These are phyloP conservation scores for Schoenoplectus triqueter DNA, from an alignment of 202 grass and related monocot genomes.

Conservation along the genomic window DNA sequence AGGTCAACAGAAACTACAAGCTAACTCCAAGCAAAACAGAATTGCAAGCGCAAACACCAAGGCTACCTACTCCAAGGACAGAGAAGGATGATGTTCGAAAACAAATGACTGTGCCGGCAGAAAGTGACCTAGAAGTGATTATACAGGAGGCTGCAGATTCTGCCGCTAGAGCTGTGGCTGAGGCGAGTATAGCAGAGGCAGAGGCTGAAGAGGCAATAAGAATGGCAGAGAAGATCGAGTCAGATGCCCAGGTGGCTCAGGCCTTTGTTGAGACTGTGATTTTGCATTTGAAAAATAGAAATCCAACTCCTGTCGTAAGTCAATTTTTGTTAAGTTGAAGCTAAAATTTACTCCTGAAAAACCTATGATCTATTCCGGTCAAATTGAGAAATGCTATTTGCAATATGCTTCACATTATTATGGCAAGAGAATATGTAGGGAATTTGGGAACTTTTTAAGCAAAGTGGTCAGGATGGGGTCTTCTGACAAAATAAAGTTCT, in stretches of 20 bases:
- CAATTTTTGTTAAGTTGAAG: background rate
- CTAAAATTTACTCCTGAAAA: background rate
- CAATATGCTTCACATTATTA: constrained; percentile 7
- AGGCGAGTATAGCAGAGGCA: constrained; percentile 73
- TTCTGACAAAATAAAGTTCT: background rate
- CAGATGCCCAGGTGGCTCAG: constrained; percentile 64
- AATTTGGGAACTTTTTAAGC: background rate
- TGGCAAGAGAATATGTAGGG: background rate
- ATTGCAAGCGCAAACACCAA: constrained; percentile 47
- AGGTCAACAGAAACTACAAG: constrained; percentile 81
- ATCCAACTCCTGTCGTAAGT: constrained; percentile 50
- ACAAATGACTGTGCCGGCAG: constrained; percentile 53
- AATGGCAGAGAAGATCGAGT: constrained; percentile 70
- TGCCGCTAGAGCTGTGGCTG: constrained; percentile 79
- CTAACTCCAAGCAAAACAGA: constrained; percentile 52
- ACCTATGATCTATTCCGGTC: background rate
- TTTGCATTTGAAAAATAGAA: constrained; percentile 63
- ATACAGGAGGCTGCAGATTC: constrained; percentile 67
- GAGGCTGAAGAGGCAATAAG: constrained; percentile 77
- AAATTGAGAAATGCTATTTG: constrained; percentile 21
- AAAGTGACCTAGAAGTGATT: constrained; percentile 54
- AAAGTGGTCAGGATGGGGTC: background rate
- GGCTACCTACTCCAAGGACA: constrained; percentile 39
- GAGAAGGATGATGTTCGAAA: constrained; percentile 43
- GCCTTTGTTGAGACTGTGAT: constrained; percentile 66